A percentile compares a stretch with the other conserved stretches of the same genome.
These are phyloP conservation scores for Tranzscheliella williamsii DNA, from an alignment of 1,284 basidiomycete genomes.

Conservation along the genomic window DNA sequence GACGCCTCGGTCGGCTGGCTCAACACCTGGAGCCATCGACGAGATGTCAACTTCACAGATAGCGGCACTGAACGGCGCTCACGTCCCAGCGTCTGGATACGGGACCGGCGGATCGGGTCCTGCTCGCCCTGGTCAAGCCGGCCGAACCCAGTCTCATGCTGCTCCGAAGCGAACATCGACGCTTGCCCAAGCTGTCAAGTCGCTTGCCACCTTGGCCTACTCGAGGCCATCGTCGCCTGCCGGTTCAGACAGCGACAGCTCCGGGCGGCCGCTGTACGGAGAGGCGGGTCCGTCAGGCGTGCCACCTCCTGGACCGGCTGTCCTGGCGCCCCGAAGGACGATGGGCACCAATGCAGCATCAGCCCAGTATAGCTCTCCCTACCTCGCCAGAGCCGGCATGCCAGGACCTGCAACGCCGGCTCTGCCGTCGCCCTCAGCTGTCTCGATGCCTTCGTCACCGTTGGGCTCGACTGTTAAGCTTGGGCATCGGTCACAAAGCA, in stretches of 20 bases:
- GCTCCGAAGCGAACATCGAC: constrained; percentile 59
- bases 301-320: constrained; percentile 33
- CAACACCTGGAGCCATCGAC: constrained; percentile 60
- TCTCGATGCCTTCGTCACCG: constrained; percentile 31
- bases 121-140: constrained; percentile 13
- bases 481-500: constrained; percentile 44
- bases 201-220: constrained; percentile 51
- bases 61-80: constrained; percentile 22
- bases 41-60: constrained; percentile 34
- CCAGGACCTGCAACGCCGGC: constrained; percentile 8
- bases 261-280: constrained; percentile 22
- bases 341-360: constrained; percentile 20
- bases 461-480: constrained; percentile 12
- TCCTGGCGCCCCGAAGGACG: constrained; percentile 26
- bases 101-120: constrained; percentile 33
- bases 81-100: constrained; percentile 29
- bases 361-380: constrained; percentile 38
- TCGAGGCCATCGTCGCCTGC: constrained; percentile 46
- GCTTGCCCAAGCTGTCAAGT: constrained; percentile 50
- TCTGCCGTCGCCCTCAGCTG: constrained; percentile 6
- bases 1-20: constrained; percentile 51
- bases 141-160: constrained; percentile 61
- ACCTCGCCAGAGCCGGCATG: constrained; percentile 5
- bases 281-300: constrained; percentile 34
- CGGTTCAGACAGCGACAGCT: constrained; percentile 28